Base-by-base conservation (phyloP, 1,284 basidiomycete genomes). In the Peniophora sp. region DNA sequence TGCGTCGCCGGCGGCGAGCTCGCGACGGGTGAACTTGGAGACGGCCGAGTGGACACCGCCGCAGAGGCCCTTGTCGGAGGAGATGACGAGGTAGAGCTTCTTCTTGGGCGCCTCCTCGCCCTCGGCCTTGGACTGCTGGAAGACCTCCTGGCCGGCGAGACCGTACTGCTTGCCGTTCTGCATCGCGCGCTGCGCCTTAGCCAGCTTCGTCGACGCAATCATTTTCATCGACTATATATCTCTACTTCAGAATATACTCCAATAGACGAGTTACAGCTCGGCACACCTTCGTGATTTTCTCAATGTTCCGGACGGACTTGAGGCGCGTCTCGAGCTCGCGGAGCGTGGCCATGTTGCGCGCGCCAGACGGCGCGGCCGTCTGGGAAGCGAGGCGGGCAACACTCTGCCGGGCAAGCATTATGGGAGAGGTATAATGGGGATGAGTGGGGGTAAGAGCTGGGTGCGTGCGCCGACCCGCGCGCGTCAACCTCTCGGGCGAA, bases 41-140 rank as follows among this genome's bases (percentile, higher is more conserved):
- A 99, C 90, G 54, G 92, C 94, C 41, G 96, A 98, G 79, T 99
- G 96, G 66, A 99, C 97, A 83, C 97, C 97, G 74, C 97, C 97
- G 70, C 96, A 99, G 53, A 99, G 91, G 74, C 97, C 96, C 77
- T 97, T 96, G 84, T 99, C 96, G 53, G 95, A 98, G 47, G 96
- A 97, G 63, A 96, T 71, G 68, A 95, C 90, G 59, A 99, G 70
- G 75, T 95, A 92, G 59, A 97, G 88, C 64, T 89, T 87, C 71
- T 83, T 85, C 61, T 81, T 75, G 32, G 75, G 68, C 11, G 78
- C 67, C 52, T 78, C 76, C 63, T 85, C 80, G 52, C 78, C 76
- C 63, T 86, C 80, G 15, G 81, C 69, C 46, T 81, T 72, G 32
- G 88, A 70, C 67, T 92, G 78, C 56, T 81, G 72, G 73, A 91